phyloP scores from a whole-genome alignment of 352 stramenopile species.

The Thalassiosira sp. region DNA sequence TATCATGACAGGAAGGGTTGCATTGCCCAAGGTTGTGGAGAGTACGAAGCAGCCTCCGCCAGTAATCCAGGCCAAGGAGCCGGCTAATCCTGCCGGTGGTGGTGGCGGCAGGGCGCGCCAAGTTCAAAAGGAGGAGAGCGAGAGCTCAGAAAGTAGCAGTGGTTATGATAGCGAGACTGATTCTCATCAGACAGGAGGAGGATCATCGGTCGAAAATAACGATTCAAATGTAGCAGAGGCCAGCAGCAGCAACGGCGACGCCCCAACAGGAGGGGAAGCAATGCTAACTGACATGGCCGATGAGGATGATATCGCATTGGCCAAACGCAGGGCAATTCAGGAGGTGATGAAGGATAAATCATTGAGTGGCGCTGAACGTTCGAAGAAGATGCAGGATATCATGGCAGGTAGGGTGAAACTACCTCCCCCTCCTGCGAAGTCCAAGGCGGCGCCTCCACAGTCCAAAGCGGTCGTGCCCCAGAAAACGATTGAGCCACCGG shows the following conservation, averaged over 20 bases:
- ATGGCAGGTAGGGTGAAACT: conserved; percentile 6
- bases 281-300: conserved; percentile 22
- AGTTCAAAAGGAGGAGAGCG: not conserved
- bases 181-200: not conserved
- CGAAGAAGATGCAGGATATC: conserved; percentile 26
- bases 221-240: not conserved
- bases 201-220: conserved; percentile 1
- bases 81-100: not conserved
- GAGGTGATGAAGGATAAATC: conserved; percentile 22
- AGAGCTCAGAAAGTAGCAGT: not conserved
- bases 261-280: not conserved
- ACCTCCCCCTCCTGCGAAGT: not conserved
- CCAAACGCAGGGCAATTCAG: conserved; percentile 22
- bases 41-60: not conserved
- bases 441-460: not conserved
- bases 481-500: no score
- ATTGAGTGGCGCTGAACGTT: not conserved
- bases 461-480: no score
- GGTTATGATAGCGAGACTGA: not conserved
- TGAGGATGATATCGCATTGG: conserved; percentile 6
- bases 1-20: not conserved
- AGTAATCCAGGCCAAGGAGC: not conserved
- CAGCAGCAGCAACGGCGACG: not conserved
- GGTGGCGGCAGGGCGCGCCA: not conserved
- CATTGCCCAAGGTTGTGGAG: not conserved